A percentile compares a stretch with the other conserved stretches of the same genome.
Conservation (phyloP, 1,139 yeast genomes). For the Candida freyschussii region DNA sequence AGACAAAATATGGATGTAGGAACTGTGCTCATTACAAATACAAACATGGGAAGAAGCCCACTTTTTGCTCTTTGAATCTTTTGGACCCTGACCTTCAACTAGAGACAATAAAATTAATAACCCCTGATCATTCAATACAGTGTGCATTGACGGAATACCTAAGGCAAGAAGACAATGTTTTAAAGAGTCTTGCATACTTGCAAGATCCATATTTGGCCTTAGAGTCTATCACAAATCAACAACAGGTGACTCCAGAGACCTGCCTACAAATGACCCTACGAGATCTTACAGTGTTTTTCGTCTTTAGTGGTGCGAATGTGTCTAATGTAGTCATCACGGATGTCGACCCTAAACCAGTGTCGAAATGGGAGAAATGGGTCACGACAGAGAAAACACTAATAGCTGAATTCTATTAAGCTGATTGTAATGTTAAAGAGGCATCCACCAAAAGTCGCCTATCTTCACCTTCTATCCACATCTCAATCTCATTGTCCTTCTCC, state of each 20-base stretch:
- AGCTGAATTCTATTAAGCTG: conserved; percentile 1
- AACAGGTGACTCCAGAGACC: conserved; percentile 22
- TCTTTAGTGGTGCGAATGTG: conserved; percentile 1
- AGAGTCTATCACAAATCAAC: conserved; percentile 5
- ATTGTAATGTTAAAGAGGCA: conserved; percentile 12
- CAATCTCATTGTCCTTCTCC: conserved; percentile 8
- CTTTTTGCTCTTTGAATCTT: conserved; percentile 34
- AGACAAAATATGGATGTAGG: conserved; percentile 31
- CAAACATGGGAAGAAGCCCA: conserved; percentile 24
- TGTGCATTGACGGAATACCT: conserved; percentile 10
- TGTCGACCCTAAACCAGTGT: conserved; percentile 31
- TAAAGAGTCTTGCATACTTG: conserved; percentile 7
- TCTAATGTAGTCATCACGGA: conserved; percentile 27
- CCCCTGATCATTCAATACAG: conserved; percentile 1
- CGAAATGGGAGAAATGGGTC: conserved; percentile 30
- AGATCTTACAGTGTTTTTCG: conserved; percentile 32
- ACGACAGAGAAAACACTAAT: conserved; percentile 25
- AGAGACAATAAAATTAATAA: conserved; percentile 2
- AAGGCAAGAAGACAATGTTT: conserved; percentile 1
- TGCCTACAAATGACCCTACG: conserved; percentile 34
- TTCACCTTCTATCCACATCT: conserved; percentile 24
- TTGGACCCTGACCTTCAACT: conserved; percentile 15
- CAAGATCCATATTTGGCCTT: conserved; percentile 12
- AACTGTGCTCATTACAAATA: conserved; percentile 37
- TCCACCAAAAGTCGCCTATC: conserved; percentile 17